phyloP scores from a whole-genome alignment of 306 rosid genomes.

The Lupinus albus region DNA sequence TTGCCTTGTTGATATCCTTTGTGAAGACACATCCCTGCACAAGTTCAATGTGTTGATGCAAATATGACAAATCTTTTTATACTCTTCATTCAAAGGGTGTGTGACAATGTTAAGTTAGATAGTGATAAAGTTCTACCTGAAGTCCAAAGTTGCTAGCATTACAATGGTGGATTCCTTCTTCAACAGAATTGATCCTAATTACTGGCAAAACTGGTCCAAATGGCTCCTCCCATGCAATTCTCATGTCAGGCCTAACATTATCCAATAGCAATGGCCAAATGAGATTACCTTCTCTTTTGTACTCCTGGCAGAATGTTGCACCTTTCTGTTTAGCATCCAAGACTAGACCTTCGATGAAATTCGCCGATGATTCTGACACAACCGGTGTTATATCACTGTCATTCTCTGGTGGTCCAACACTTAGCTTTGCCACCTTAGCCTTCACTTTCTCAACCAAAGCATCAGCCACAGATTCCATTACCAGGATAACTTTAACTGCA shows the following conservation, averaged over 20 bases:
- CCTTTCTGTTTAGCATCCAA: conserved; percentile 84
- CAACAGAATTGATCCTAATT: conserved; percentile 75
- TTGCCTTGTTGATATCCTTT: conserved; percentile 90
- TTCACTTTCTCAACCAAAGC: conserved; percentile 88
- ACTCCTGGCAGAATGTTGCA: conserved; percentile 93
- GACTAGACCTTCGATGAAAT: conserved; percentile 86
- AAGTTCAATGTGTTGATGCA: conserved; percentile 31
- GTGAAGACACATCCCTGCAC: conserved; percentile 92
- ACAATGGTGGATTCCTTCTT: conserved; percentile 99
- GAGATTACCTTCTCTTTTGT: conserved; percentile 94
- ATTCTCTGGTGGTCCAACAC: conserved; percentile 79
- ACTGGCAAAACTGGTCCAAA: conserved; percentile 94
- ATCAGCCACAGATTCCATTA: conserved; percentile 90
- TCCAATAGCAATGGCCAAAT: conserved; percentile 94
- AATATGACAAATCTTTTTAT: conserved; percentile 1
- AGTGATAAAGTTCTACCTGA: conserved; percentile 59
- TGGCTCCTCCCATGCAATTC: conserved; percentile 99
- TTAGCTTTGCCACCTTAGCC: conserved; percentile 69
- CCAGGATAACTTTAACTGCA: conserved; percentile 91
- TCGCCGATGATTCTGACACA: conserved; percentile 87
- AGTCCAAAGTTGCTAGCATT: conserved; percentile 99
- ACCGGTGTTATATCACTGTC: conserved; percentile 87
- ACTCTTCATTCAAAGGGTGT: neutral
- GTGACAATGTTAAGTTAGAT: conserved; percentile 1
- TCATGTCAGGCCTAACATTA: conserved; percentile 91